Percentiles rank a stretch among this genome's conserved stretches.
Evolutionary conservation across 352 stramenopile genomes (phyloP).

Genomic region (Phytopythium ostracodes): DNA sequence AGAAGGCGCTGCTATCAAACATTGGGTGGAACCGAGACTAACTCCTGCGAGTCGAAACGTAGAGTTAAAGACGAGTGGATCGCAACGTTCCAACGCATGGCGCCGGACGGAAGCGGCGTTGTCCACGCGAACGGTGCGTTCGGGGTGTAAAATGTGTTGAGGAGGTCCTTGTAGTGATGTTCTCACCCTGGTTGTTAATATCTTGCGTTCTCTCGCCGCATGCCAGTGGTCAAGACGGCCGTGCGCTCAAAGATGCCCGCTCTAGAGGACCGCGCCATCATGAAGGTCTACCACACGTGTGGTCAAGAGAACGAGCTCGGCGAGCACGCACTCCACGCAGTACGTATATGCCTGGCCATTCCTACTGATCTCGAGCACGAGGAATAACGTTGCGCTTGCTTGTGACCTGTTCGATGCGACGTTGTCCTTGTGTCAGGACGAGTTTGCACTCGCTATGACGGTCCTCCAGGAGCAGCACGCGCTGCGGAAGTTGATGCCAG

Average conservation of each 20-base stretch:
- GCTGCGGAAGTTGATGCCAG: constrained; percentile 26
- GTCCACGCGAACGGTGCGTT: constrained; percentile 50
- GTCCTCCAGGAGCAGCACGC: constrained; percentile 52
- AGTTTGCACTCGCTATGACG: constrained; percentile 61
- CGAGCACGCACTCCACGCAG: constrained; percentile 59
- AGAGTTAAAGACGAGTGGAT: constrained; percentile 60
- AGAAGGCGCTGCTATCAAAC: neutral
- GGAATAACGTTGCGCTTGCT: neutral
- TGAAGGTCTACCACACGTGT: constrained; percentile 71
- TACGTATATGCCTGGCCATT: constrained; percentile 23
- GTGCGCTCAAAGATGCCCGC: constrained; percentile 48
- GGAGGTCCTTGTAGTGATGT: too few relatives aligned
- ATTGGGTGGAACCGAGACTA: neutral
- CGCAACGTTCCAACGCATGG: constrained; percentile 54
- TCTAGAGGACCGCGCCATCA: constrained; percentile 44
- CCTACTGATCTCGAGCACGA: neutral
- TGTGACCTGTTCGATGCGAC: neutral
- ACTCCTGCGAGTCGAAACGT: neutral
- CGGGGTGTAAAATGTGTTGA: neutral
- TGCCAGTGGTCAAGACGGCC: constrained; percentile 26
- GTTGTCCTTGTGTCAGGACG: constrained; percentile 27
- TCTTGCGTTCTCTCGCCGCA: constrained; percentile 17
- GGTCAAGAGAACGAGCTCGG: constrained; percentile 81
- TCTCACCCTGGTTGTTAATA: neutral
- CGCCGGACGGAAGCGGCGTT: constrained; percentile 56